phyloP scores from a whole-genome alignment of 2,329 filamentous ascomycete species.

The Colletotrichum chlorophyti region DNA sequence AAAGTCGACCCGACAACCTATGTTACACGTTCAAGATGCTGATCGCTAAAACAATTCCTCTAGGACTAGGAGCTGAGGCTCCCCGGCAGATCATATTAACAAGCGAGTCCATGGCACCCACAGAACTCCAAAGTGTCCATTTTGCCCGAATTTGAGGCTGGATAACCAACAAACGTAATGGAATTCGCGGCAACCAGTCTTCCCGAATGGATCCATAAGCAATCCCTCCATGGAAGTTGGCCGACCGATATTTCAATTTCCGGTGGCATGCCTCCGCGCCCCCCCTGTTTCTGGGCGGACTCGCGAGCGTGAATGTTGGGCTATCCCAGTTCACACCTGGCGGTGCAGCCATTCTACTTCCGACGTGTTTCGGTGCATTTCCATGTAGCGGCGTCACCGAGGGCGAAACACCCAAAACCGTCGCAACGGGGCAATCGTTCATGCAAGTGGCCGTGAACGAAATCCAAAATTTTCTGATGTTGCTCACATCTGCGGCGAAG shows the following conservation, averaged over 20 bases:
- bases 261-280: background rate
- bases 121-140: background rate
- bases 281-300: background rate
- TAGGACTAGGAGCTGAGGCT: background rate
- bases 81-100: constrained; percentile 13
- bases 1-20: no score
- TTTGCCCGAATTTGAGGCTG: background rate
- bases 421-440: constrained; percentile 10
- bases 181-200: background rate
- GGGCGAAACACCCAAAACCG: constrained; percentile 22
- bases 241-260: background rate
- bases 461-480: background rate
- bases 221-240: background rate
- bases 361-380: constrained; percentile 4
- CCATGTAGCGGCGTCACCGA: background rate
- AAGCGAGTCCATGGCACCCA: constrained; percentile 10
- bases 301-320: constrained; percentile 2
- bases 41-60: background rate
- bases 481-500: constrained; percentile 12
- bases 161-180: constrained; percentile 2
- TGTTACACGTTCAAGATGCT: no score
- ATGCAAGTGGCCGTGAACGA: background rate
- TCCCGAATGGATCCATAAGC: background rate
- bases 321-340: background rate
- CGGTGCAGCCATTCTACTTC: background rate